These are phyloP conservation scores for Tulasnella sp. DNA, from an alignment of 768 basidiomycete species.

Conservation along the genomic window DNA sequence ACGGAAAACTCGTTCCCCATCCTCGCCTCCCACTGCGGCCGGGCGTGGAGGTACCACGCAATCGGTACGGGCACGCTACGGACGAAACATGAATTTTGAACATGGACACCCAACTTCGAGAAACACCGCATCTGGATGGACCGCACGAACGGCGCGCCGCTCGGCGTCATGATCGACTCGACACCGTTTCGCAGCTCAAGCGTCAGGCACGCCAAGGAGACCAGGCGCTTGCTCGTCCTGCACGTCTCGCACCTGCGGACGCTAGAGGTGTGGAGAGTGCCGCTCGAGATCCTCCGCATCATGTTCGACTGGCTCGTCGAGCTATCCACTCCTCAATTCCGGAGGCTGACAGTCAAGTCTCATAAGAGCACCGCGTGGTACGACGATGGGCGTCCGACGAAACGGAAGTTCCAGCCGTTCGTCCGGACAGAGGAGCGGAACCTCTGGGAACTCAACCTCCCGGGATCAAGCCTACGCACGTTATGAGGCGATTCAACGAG, in stretches of 20 bases:
- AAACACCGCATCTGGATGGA: not conserved
- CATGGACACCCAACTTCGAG: not conserved
- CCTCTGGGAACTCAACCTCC: not conserved
- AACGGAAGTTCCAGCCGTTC: not conserved
- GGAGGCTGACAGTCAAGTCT: conserved; percentile 47
- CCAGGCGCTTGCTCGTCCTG: not conserved
- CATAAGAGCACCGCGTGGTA: conserved; percentile 36
- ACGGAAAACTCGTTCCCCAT: too few relatives aligned
- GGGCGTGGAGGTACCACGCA: conserved; percentile 9
- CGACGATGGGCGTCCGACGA: not conserved
- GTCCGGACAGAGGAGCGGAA: not conserved
- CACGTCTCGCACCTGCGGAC: conserved; percentile 24
- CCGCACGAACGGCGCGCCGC: not conserved
- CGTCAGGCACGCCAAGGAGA: not conserved
- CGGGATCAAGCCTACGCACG: not conserved
- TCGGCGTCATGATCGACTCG: not conserved
- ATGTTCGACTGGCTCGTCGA: conserved; percentile 44
- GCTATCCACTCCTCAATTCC: conserved; percentile 41
- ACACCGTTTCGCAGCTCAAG: not conserved
- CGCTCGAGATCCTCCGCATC: conserved; percentile 33
- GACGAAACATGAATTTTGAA: not conserved
- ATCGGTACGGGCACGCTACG: conserved; percentile 22
- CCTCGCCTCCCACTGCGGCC: not conserved
- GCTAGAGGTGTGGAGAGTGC: conserved; percentile 19
- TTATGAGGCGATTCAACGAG: not conserved